A percentile compares a stretch with the other conserved stretches of the same genome.
Conservation (phyloP, 176 grass and related monocot species). For the Ensete ventricosum region DNA sequence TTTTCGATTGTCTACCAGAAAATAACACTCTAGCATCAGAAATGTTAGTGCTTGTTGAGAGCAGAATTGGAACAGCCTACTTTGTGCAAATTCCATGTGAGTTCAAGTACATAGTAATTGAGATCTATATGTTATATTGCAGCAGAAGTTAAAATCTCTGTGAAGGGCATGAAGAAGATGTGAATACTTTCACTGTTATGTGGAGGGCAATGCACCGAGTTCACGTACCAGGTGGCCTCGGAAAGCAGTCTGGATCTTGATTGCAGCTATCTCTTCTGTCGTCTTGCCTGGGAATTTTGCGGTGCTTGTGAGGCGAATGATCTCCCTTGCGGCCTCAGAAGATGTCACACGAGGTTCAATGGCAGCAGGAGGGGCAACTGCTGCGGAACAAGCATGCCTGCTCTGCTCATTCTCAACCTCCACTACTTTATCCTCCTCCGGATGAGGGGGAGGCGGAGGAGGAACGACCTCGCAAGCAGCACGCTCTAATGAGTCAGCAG, state of each 20-base stretch:
- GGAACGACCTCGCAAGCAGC: slow-evolving; percentile 34
- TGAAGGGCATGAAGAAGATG: background rate
- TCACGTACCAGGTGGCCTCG: slow-evolving; percentile 78
- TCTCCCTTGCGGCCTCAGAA: background rate
- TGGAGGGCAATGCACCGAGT: slow-evolving; percentile 18
- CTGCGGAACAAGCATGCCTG: slow-evolving; percentile 33
- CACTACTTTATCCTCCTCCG: slow-evolving; percentile 45
- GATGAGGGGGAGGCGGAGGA: slow-evolving; percentile 30
- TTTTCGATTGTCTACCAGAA: too few relatives aligned
- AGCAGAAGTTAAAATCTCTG: background rate
- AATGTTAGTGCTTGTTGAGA: too few relatives aligned
- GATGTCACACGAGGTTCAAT: slow-evolving; percentile 11
- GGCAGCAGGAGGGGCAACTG: slow-evolving; percentile 19
- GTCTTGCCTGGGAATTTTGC: slow-evolving; percentile 37
- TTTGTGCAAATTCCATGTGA: too few relatives aligned
- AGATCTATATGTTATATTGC: background rate
- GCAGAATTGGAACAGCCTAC: too few relatives aligned
- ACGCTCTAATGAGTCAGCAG: slow-evolving; percentile 47
- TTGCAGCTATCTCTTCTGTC: slow-evolving; percentile 66
- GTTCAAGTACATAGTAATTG: too few relatives aligned
- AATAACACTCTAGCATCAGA: too few relatives aligned
- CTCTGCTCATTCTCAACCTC: slow-evolving; percentile 58
- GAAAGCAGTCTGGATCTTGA: slow-evolving; percentile 95
- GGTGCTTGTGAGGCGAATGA: background rate
- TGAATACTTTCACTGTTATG: background rate